phyloP scores from a whole-genome alignment of 2,329 filamentous ascomycete genomes.

The Emericellopsis atlantica region DNA sequence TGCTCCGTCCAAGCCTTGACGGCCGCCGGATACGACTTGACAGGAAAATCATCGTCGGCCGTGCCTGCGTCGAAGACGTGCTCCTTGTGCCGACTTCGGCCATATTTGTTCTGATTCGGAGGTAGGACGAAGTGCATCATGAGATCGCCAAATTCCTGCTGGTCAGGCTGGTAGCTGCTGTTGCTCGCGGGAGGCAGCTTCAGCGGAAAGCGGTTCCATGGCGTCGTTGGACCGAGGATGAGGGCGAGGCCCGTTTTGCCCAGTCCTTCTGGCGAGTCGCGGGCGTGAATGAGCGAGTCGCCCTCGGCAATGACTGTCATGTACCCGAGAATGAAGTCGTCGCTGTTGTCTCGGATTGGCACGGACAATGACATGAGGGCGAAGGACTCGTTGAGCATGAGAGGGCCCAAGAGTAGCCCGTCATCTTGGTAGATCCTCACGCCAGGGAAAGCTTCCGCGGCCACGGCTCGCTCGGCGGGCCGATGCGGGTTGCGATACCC shows the following conservation, averaged over 20 bases:
- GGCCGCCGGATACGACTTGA: conserved; percentile 50
- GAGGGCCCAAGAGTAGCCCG: conserved; percentile 65
- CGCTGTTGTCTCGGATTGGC: conserved; percentile 55
- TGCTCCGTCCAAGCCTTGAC: conserved; percentile 43
- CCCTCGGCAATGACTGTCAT: conserved; percentile 70
- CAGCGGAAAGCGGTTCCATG: conserved; percentile 50
- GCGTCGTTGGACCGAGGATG: conserved; percentile 53
- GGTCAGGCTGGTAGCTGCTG: conserved; percentile 24
- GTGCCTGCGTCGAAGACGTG: conserved; percentile 1
- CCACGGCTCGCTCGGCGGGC: conserved; percentile 25
- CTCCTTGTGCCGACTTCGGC: conserved; percentile 7
- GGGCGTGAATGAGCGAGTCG: conserved; percentile 46
- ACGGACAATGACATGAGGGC: conserved; percentile 72
- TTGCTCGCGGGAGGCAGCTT: conserved; percentile 29
- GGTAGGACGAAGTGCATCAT: conserved; percentile 49
- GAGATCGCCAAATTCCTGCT: conserved; percentile 24
- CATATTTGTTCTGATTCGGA: conserved; percentile 25
- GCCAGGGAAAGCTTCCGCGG: conserved; percentile 35
- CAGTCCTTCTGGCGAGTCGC: conserved; percentile 55
- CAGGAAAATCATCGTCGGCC: conserved; percentile 37
- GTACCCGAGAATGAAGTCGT: conserved; percentile 61
- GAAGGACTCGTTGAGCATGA: conserved; percentile 58
- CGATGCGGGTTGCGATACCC: conserved; percentile 24
- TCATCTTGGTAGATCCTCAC: conserved; percentile 34
- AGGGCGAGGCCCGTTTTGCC: conserved; percentile 58